phyloP scores from a whole-genome alignment of 1,284 basidiomycete genomes.

The Rhodotorula mucilaginosa region DNA sequence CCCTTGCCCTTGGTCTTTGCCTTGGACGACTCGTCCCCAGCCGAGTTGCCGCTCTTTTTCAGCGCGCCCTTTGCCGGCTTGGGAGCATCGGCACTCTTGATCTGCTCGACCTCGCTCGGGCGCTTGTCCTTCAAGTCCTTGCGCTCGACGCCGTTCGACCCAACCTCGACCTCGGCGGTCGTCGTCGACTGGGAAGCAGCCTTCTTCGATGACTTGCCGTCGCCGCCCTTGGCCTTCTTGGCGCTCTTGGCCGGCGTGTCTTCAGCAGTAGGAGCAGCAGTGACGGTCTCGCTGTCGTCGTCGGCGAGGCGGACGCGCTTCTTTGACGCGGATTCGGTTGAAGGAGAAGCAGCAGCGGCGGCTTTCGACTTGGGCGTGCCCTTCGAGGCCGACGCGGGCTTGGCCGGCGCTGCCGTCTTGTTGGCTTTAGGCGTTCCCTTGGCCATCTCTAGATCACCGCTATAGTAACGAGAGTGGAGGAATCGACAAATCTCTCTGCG shows the following conservation, averaged over 20 bases:
- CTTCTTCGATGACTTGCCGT: not conserved
- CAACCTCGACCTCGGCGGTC: slow-evolving; percentile 16
- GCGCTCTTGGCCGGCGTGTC: slow-evolving; percentile 25
- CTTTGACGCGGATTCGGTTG: slow-evolving; percentile 14
- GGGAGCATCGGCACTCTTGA: slow-evolving; percentile 26
- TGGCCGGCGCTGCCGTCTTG: slow-evolving; percentile 20
- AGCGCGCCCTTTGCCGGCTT: slow-evolving; percentile 68
- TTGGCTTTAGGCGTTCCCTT: slow-evolving; percentile 17
- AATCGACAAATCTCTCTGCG: too few relatives aligned
- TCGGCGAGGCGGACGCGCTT: slow-evolving; percentile 38
- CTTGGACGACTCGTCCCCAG: slow-evolving; percentile 51
- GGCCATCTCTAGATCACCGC: slow-evolving; percentile 11
- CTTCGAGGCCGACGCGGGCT: slow-evolving; percentile 13
- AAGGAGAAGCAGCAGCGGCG: slow-evolving; percentile 11
- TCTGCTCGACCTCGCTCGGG: slow-evolving; percentile 20
- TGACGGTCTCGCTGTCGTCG: not conserved
- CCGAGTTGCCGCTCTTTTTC: slow-evolving; percentile 62
- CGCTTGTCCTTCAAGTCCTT: slow-evolving; percentile 32
- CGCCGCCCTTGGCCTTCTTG: slow-evolving; percentile 16
- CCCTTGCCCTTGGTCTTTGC: slow-evolving; percentile 68
- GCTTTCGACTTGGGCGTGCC: slow-evolving; percentile 12
- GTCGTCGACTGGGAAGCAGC: not conserved
- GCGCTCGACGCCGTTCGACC: slow-evolving; percentile 23
- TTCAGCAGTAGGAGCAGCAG: not conserved
- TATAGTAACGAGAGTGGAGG: too few relatives aligned